These are phyloP conservation scores for Saturnispora galanensis DNA, from an alignment of 805 yeast species.

Conservation along the genomic window DNA sequence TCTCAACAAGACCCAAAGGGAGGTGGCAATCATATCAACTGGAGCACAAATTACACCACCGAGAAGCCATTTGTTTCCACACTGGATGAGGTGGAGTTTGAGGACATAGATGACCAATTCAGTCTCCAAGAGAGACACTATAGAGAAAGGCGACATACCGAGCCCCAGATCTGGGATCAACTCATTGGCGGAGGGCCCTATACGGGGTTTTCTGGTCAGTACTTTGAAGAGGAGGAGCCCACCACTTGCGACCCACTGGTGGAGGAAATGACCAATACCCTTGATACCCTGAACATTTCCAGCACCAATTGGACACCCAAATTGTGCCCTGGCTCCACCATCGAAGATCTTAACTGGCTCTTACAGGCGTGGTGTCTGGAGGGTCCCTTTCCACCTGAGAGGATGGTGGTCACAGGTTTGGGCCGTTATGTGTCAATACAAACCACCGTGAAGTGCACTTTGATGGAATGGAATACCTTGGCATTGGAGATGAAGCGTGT, in stretches of 20 bases:
- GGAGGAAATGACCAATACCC: slow-evolving; percentile 8
- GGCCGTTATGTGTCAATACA: slow-evolving; percentile 1
- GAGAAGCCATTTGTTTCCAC: neutral
- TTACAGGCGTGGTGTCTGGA: slow-evolving; percentile 12
- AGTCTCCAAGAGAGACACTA: slow-evolving; percentile 1
- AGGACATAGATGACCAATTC: slow-evolving; percentile 1
- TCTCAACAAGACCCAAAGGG: neutral
- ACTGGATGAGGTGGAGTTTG: neutral
- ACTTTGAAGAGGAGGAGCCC: neutral
- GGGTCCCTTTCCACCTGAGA: slow-evolving; percentile 8
- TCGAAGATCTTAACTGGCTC: slow-evolving; percentile 6
- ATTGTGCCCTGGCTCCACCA: neutral
- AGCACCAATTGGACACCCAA: neutral
- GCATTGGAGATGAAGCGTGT: slow-evolving; percentile 1
- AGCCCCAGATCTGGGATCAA: neutral
- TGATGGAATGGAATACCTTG: slow-evolving; percentile 1
- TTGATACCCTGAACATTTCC: slow-evolving; percentile 6
- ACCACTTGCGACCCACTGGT: neutral
- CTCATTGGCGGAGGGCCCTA: slow-evolving; percentile 7
- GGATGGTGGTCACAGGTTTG: neutral
- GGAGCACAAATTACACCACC: too few species aligned
- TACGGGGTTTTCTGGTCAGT: slow-evolving; percentile 6
- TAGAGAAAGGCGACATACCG: neutral
- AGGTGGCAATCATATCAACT: too few species aligned
- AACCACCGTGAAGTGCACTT: neutral